Base-by-base conservation (phyloP, 805 yeast species). In the Priceomyces melissophilus region DNA sequence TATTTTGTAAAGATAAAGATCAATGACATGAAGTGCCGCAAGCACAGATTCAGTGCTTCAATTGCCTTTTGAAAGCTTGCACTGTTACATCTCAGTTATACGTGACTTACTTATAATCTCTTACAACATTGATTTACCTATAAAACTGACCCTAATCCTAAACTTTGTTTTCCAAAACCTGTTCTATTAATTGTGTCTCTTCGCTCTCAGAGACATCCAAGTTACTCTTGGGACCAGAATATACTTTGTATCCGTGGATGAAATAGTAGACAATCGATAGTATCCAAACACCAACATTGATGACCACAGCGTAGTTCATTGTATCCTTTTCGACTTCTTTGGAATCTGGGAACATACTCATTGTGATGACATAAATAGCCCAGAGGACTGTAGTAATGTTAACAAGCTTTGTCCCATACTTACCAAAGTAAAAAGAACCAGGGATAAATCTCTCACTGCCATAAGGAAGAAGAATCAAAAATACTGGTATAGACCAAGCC, bases 271-370 rank as follows among this genome's bases (percentile, higher is more conserved):
- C 38, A 41, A 71, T 52, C 1, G 84, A 69, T 13, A 79, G 60
- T 4, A 76, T 43, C 84, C 84, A 79, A 12, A 78, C 73, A 6
- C 82, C 82, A 25, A 76, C 74, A 17, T 78, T 81, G 43, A 83
- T 79, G 2, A 78, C 85, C 47, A 74, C 73, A 0, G 87, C 79
- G 57, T 84, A 84, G 61, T 84, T 84, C 91, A 84, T 83, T 14
- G 76, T 52, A 4, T 61, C 59, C 41, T 66, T 67, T 25, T 63
- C 60, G 4, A 73, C 77, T 15, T 53, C 46, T 26, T 60, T 57
- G 29, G 59, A 59, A 13, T 73, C 62, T 25, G 93, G 91, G 66
- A 83, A 76, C 82, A 79, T 78, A 30, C 75, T 67, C 60, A 83
- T 59, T 15, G 79, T 61, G 27, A 82, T 76, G 43, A 75, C 72